Percentiles rank a stretch among this genome's conserved stretches.
These are phyloP conservation scores for Toxoplasma gondii DNA, from an alignment of 169 alveolate species.

Conservation along the genomic window DNA sequence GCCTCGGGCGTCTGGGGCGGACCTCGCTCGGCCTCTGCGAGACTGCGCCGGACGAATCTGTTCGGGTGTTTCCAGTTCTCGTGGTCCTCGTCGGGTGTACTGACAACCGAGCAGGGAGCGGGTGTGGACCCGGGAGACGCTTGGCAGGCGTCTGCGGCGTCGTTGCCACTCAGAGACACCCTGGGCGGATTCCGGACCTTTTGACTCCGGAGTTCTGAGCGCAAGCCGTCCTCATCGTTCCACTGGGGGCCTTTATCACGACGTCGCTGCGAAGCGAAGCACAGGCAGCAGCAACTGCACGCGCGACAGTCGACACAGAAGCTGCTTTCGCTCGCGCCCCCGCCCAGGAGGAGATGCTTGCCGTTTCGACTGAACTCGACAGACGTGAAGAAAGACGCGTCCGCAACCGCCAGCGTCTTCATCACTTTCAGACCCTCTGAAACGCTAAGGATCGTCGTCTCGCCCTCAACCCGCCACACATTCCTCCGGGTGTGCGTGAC, in stretches of 20 bases:
- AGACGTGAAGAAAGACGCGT: slow-evolving; percentile 51
- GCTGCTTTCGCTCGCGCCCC: slow-evolving; percentile 34
- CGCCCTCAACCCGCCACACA: slow-evolving; percentile 56
- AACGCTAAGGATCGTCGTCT: slow-evolving; percentile 49
- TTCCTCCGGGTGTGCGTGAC: background rate
- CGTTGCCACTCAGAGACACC: background rate
- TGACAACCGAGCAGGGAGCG: background rate
- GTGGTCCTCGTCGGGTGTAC: background rate
- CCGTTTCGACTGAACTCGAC: slow-evolving; percentile 62
- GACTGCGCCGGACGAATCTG: background rate
- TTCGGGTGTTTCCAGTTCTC: background rate
- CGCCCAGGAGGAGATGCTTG: slow-evolving; percentile 53
- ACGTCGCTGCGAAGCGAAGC: background rate
- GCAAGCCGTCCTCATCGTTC: background rate
- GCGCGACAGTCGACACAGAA: slow-evolving; percentile 49
- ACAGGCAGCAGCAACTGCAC: slow-evolving; percentile 60
- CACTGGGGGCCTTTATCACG: background rate
- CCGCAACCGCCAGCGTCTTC: slow-evolving; percentile 66
- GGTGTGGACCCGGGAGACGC: too few species aligned
- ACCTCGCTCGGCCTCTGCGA: background rate
- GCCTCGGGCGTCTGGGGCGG: background rate
- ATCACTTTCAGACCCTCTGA: slow-evolving; percentile 42
- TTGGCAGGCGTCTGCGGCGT: background rate
- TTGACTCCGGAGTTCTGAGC: background rate
- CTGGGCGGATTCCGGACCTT: background rate